These are phyloP conservation scores for Psophocarpus tetragonolobus DNA, from an alignment of 306 rosid genomes.

Conservation along the genomic window DNA sequence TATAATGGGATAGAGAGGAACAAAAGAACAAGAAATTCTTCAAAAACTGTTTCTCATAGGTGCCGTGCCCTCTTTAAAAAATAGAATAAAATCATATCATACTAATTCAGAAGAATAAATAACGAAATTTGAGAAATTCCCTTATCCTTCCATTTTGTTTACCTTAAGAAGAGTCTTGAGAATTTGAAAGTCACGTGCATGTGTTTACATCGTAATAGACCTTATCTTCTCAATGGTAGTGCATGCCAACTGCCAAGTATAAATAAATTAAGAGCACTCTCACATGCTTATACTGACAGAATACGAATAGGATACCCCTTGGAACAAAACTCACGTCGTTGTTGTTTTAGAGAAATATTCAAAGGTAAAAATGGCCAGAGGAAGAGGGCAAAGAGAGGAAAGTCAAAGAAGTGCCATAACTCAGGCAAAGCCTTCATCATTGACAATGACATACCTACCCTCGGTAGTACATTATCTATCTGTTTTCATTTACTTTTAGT, in stretches of 20 bases:
- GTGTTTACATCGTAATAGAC: conserved; percentile 22
- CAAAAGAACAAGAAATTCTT: not conserved
- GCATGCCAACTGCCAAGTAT: conserved; percentile 42
- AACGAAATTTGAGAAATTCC: not conserved
- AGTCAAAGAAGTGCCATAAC: conserved; percentile 17
- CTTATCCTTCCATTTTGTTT: not conserved
- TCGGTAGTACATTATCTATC: not conserved
- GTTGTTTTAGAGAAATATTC: conserved; percentile 21
- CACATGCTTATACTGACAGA: conserved; percentile 49
- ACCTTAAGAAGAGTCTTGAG: conserved; percentile 5
- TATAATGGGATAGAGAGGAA: not conserved
- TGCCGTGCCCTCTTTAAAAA: not conserved
- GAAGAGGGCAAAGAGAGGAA: conserved; percentile 17
- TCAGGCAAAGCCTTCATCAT: conserved; percentile 7
- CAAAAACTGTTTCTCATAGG: not conserved
- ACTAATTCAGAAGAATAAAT: not conserved
- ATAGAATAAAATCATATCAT: conserved; percentile 34
- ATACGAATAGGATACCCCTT: conserved; percentile 39
- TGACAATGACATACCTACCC: conserved; percentile 8
- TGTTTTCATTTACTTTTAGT: not conserved
- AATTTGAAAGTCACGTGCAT: conserved; percentile 42
- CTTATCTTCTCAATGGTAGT: conserved; percentile 36
- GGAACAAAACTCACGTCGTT: conserved; percentile 33
- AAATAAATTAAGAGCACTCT: conserved; percentile 22
- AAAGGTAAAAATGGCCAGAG: conserved; percentile 8